Conservation (phyloP, 2,329 filamentous ascomycete genomes). For the Pyrenophora seminiperda region DNA sequence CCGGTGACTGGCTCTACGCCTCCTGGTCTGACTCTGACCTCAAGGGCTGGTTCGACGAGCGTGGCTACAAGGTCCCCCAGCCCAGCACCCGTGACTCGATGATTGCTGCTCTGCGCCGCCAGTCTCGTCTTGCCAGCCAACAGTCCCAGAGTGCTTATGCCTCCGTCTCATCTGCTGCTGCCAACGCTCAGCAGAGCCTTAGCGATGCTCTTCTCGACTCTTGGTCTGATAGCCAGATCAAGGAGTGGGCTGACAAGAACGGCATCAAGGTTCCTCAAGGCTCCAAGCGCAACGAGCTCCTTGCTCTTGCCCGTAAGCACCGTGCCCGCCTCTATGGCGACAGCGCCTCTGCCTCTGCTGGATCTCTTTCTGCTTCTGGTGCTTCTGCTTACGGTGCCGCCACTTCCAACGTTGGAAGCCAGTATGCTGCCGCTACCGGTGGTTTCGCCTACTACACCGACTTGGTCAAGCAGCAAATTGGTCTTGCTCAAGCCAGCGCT, state of each 20-base stretch:
- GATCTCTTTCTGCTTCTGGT: constrained; percentile 45
- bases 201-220: constrained; percentile 84
- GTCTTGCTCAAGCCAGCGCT: constrained; percentile 58
- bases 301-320: constrained; percentile 88
- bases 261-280: constrained; percentile 88
- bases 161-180: constrained; percentile 54
- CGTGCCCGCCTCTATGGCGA: constrained; percentile 73
- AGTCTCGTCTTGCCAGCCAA: constrained; percentile 78
- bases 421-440: constrained; percentile 59
- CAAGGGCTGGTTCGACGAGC: constrained; percentile 89
- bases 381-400: constrained; percentile 64
- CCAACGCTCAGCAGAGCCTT: constrained; percentile 71
- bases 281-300: constrained; percentile 84
- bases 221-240: constrained; percentile 89
- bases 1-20: constrained; percentile 92
- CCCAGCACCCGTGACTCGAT: constrained; percentile 83
- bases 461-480: constrained; percentile 53
- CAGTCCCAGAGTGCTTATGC: constrained; percentile 61
- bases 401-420: constrained; percentile 16
- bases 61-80: constrained; percentile 85
- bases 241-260: constrained; percentile 92
- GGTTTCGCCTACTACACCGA: constrained; percentile 48
- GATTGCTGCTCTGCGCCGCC: constrained; percentile 86
- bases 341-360: constrained; percentile 54
- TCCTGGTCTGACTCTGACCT: constrained; percentile 92